Evolutionary conservation across 129 eudicot genomes (phyloP).

Genomic region (Pittosporum tobira): DNA sequence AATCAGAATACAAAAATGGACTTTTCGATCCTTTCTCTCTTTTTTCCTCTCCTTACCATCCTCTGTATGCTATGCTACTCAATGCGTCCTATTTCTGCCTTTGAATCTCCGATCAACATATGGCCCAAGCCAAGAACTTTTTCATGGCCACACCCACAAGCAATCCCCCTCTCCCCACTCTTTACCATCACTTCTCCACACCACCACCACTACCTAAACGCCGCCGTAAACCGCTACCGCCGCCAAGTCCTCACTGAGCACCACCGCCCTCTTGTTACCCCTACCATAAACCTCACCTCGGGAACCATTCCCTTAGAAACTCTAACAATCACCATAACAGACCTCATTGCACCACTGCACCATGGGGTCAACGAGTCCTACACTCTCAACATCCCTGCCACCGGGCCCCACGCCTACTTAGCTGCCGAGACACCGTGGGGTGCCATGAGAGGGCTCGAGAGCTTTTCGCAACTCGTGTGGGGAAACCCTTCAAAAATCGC

Average conservation of each 20-base stretch:
- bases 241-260: constrained; percentile 32
- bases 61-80: background rate
- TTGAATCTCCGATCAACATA: constrained; percentile 40
- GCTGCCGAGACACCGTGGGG: constrained; percentile 70
- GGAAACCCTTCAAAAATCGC: constrained; percentile 35
- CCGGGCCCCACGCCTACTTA: constrained; percentile 21
- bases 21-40: too few species aligned
- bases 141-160: constrained; percentile 53
- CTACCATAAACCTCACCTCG: constrained; percentile 28
- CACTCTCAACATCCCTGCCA: constrained; percentile 42
- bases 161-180: constrained; percentile 35
- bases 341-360: constrained; percentile 28
- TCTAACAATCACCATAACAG: constrained; percentile 34
- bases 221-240: constrained; percentile 55
- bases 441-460: constrained; percentile 81
- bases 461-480: constrained; percentile 71
- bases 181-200: constrained; percentile 53
- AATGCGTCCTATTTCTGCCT: too few species aligned
- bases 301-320: constrained; percentile 29
- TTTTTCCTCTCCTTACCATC: background rate
- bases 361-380: constrained; percentile 74
- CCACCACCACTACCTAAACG: constrained; percentile 35
- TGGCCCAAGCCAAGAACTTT: constrained; percentile 75
- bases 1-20: background rate
- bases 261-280: constrained; percentile 43